phyloP scores from a whole-genome alignment of 164 flowering plant genomes.

The Magnolia officinalis region DNA sequence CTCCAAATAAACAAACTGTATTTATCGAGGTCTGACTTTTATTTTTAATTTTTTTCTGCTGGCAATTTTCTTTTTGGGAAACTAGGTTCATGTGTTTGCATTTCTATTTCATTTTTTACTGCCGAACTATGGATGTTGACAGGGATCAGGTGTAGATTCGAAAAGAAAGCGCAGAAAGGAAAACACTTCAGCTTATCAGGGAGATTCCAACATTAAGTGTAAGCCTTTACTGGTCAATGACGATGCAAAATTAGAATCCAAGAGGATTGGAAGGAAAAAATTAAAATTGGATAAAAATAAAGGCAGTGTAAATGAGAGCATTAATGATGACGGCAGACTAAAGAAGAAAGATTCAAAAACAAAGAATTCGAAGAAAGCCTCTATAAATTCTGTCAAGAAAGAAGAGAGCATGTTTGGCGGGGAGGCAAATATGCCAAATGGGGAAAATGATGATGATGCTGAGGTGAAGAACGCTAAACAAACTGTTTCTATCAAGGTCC shows the following conservation, averaged over 20 bases:
- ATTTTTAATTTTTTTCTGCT: neutral
- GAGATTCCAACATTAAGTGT: neutral
- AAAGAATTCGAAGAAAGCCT: neutral
- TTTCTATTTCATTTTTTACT: neutral
- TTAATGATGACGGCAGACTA: neutral
- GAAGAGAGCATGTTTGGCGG: slow-evolving; percentile 7
- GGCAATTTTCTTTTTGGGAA: neutral
- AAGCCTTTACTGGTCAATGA: neutral
- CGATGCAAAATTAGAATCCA: neutral
- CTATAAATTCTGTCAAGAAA: neutral
- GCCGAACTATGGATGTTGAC: neutral
- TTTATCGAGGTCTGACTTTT: neutral
- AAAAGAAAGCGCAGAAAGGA: neutral
- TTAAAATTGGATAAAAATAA: neutral
- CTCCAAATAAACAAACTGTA: neutral
- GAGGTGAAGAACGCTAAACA: neutral
- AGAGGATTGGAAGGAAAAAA: neutral
- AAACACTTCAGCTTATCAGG: neutral
- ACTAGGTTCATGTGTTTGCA: neutral
- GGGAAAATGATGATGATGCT: neutral
- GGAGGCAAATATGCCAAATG: neutral
- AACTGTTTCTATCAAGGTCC: neutral
- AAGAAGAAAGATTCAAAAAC: slow-evolving; percentile 4
- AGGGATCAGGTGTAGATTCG: neutral
- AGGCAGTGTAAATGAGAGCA: neutral